Evolutionary conservation across 2,329 filamentous ascomycete species (phyloP).

Genomic region (Aspergillus clavatus): DNA sequence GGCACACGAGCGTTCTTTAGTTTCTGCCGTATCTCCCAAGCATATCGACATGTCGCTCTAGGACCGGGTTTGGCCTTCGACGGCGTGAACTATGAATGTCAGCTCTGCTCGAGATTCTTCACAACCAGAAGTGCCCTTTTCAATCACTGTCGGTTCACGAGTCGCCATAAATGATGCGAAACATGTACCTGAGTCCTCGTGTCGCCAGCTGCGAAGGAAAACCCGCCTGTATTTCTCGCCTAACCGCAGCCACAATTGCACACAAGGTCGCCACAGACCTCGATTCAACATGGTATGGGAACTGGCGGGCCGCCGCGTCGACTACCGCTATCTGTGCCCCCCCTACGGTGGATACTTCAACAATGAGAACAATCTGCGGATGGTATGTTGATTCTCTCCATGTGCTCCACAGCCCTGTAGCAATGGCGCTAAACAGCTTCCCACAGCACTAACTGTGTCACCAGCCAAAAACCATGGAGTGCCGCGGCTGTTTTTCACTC

Average conservation of each 20-base stretch:
- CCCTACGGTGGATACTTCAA: constrained; percentile 7
- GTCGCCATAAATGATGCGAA: constrained; percentile 10
- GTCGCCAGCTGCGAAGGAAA: constrained; percentile 6
- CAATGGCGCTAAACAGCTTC: constrained; percentile 4
- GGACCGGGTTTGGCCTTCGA: constrained; percentile 9
- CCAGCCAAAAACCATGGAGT: constrained; percentile 7
- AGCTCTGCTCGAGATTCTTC: constrained; percentile 10
- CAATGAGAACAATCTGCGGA: constrained; percentile 10
- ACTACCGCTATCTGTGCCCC: constrained; percentile 4
- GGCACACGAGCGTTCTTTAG: too few relatives aligned
- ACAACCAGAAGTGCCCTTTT: constrained; percentile 5
- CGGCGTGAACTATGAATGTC: constrained; percentile 9
- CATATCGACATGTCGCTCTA: constrained; percentile 1
- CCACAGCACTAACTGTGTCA: constrained; percentile 9
- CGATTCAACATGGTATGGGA: constrained; percentile 2
- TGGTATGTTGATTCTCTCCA: constrained; percentile 7
- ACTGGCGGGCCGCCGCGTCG: constrained; percentile 5
- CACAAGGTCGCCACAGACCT: constrained; percentile 5
- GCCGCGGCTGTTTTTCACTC: constrained; percentile 5
- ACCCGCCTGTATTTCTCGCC: constrained; percentile 4
- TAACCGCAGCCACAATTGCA: constrained; percentile 7
- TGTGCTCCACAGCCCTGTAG: constrained; percentile 2
- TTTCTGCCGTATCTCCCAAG: neutral
- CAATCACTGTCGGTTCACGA: constrained; percentile 10
- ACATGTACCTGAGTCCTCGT: constrained; percentile 7